Conservation (phyloP, 768 basidiomycete species). For the Scleroderma citrinum region DNA sequence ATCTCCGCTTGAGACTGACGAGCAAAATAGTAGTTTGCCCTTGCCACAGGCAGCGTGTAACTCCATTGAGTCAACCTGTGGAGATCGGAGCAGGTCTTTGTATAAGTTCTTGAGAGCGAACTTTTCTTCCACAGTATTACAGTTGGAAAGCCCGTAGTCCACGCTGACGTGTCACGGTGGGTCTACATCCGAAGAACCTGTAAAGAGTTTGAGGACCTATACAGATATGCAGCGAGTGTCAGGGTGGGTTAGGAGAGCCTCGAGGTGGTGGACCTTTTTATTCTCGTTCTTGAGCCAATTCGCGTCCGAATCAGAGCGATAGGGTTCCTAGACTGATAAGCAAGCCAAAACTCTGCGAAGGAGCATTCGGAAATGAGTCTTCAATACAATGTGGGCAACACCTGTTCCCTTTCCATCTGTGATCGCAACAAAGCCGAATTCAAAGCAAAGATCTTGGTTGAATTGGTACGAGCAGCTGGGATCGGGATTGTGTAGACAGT, state of each 20-base stretch:
- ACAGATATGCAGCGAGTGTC: conserved; percentile 20
- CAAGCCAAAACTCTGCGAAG: conserved; percentile 30
- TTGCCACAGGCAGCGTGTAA: conserved; percentile 31
- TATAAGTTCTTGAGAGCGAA: conserved; percentile 27
- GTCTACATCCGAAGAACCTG: conserved; percentile 5
- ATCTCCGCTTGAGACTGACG: conserved; percentile 14
- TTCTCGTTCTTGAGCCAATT: conserved; percentile 10
- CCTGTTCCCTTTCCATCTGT: background rate
- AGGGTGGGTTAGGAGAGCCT: conserved; percentile 17
- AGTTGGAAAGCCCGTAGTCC: conserved; percentile 36
- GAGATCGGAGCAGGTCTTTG: conserved; percentile 22
- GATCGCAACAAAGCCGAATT: too few species aligned
- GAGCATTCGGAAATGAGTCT: conserved; percentile 24
- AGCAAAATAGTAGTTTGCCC: conserved; percentile 28
- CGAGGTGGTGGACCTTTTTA: conserved; percentile 11
- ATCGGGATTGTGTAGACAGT: too few species aligned
- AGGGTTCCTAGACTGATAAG: conserved; percentile 20
- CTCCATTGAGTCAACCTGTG: conserved; percentile 21
- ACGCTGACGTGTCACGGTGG: conserved; percentile 8
- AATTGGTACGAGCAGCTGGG: too few species aligned
- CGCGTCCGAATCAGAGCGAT: conserved; percentile 23
- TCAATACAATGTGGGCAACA: conserved; percentile 13
- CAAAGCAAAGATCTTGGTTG: too few species aligned
- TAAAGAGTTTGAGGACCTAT: conserved; percentile 33
- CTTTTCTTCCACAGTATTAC: conserved; percentile 20